Base-by-base conservation (phyloP, 1,284 basidiomycete genomes). In the Farysia itapuensis region DNA sequence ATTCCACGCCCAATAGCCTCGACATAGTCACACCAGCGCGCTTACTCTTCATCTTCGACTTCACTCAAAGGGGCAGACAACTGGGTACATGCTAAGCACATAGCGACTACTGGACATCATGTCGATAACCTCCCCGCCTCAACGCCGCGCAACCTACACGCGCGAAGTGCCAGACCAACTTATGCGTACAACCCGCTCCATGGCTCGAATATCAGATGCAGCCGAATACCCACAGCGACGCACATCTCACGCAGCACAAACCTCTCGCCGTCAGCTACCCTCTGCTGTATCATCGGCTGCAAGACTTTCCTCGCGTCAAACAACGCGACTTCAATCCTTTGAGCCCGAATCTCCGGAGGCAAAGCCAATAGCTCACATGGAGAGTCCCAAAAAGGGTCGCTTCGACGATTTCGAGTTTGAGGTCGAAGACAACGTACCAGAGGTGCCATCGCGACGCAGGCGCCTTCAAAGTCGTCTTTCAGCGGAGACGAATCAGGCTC, bases 321-420 rank as follows among this genome's bases (percentile, higher is more conserved):
- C 50, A 4, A 26, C 40, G 3, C 41, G 45, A 4, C 16, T 44
- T 5, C 37, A 61, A 4, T 30, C 42, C 1, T 56, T 63, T 35
- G 58, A 47, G 15, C 28, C 41, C 7, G 52, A 56, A 14, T 52
- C 58, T 12, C 58, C 52, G 9, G 42, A 46, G 18, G 33, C 38
- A 15, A 46, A 50, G 32, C 40, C 47, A 31, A 41, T 52, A 16
- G 34, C 52, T 15, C 48, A 53, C 18, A 63, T 63, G 58, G 52
- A 56, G 15, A 56, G 52, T 29, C 58, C 58, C 6, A 50, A 51
- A 11, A 63, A 63, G 19, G 58, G 58, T 1, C 40, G 48, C 13
- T 52, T 63, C 21, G 58, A 49, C 20, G 58, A 63, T 39, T 63
- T 63, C 39, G 58, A 56, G 31, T 63, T 63, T 25, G 58, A 63